Evolutionary conservation across 202 grass and related monocot genomes (phyloP).

Genomic region (Sporobolus alterniflorus): DNA sequence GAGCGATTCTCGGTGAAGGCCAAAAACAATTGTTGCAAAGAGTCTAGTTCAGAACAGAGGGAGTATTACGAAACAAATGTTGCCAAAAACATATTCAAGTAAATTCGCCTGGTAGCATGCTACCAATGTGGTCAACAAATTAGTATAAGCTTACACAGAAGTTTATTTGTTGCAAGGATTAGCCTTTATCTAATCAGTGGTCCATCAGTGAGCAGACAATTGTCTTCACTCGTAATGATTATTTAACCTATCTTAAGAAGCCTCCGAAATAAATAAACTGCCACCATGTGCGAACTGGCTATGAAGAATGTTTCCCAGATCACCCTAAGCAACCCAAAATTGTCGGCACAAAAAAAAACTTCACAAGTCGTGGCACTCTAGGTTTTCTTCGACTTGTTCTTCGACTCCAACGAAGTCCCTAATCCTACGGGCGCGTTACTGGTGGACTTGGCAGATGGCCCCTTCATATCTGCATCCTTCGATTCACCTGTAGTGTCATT

Average conservation of each 20-base stretch:
- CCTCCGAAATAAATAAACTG: conserved; percentile 40
- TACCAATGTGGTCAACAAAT: too few species aligned
- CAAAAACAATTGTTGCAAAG: too few species aligned
- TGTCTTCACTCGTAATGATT: conserved; percentile 43
- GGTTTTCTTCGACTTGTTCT: conserved; percentile 83
- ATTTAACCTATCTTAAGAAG: conserved; percentile 48
- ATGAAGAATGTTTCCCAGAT: conserved; percentile 27
- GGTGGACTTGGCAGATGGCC: conserved; percentile 6
- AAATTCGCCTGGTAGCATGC: too few species aligned
- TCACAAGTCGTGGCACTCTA: neutral
- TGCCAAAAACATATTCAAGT: too few species aligned
- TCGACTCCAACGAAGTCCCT: conserved; percentile 72
- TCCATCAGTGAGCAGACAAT: conserved; percentile 32
- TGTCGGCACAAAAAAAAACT: conserved; percentile 12
- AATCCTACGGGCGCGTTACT: conserved; percentile 72
- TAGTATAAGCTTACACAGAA: neutral
- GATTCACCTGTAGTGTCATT: conserved; percentile 34
- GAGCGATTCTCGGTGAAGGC: too few species aligned
- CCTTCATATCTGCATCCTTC: conserved; percentile 28
- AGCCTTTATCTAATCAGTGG: conserved; percentile 31
- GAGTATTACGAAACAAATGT: too few species aligned
- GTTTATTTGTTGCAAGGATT: conserved; percentile 20
- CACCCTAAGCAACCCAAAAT: conserved; percentile 47
- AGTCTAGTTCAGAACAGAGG: too few species aligned
- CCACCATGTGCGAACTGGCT: conserved; percentile 37